Evolutionary conservation across 2,329 filamentous ascomycete genomes (phyloP).

Genomic region (Fusarium chlamydosporum): DNA sequence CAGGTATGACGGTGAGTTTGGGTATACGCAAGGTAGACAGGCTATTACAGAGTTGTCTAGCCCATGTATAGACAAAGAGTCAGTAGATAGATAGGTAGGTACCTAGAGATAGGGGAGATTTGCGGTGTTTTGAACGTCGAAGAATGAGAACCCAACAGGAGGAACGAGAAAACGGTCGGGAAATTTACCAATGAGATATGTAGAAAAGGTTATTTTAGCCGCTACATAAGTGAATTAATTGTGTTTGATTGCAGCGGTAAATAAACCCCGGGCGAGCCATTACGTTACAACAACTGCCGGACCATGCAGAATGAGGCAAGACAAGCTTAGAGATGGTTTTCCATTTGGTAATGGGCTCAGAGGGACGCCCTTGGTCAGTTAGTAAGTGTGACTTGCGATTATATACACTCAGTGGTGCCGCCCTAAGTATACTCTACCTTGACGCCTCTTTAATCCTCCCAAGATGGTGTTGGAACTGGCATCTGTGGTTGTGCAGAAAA

Average conservation of each 20-base stretch:
- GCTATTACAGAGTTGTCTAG: conserved; percentile 4
- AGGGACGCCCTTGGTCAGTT: conserved; percentile 39
- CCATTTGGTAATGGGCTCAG: conserved; percentile 53
- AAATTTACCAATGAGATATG: conserved; percentile 39
- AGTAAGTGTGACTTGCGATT: conserved; percentile 36
- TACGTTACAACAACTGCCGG: conserved; percentile 52
- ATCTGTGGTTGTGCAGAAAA: conserved; percentile 38
- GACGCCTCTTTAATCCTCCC: conserved; percentile 1
- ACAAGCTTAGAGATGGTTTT: conserved; percentile 45
- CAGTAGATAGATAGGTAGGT: conserved; percentile 50
- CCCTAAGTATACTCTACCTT: conserved; percentile 28
- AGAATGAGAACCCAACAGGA: conserved; percentile 24
- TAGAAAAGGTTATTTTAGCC: conserved; percentile 48
- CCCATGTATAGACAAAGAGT: conserved; percentile 36
- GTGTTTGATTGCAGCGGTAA: conserved; percentile 36
- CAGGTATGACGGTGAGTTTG: conserved; percentile 13
- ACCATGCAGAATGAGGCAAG: conserved; percentile 53
- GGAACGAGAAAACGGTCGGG: conserved; percentile 14
- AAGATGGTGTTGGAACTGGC: conserved; percentile 36
- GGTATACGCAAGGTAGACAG: background rate
- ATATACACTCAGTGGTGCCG: fast-evolving
- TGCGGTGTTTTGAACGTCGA: conserved; percentile 34
- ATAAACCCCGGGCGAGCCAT: conserved; percentile 48
- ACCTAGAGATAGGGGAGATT: conserved; percentile 45
- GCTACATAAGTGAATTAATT: conserved; percentile 13